Percentiles rank a stretch among this genome's conserved stretches.
Evolutionary conservation across 495 filamentous ascomycete species (phyloP).

Genomic region (Rhizodiscina lignyota): DNA sequence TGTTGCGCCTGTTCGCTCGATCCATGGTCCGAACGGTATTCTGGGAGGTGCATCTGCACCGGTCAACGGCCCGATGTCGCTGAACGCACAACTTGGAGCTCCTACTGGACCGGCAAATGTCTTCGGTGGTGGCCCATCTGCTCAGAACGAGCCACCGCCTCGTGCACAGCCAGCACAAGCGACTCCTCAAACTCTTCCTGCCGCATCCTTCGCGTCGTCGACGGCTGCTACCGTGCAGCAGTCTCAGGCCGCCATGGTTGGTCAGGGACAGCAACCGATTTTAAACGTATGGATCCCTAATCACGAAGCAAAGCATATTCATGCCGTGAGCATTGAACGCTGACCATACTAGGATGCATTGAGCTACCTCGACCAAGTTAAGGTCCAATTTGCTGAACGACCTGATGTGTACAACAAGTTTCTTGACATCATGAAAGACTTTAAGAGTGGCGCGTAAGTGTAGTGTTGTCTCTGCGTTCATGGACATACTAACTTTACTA

Average conservation of each 20-base stretch:
- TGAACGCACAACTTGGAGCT: slow-evolving; percentile 43
- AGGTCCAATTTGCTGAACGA: slow-evolving; percentile 92
- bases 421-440: slow-evolving; percentile 99
- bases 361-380: slow-evolving; percentile 96
- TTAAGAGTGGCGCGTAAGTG: slow-evolving; percentile 90
- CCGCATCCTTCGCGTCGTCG: not conserved
- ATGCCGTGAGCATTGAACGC: too few relatives aligned
- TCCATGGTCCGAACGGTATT: slow-evolving; percentile 77
- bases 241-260: slow-evolving; percentile 13
- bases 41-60: slow-evolving; percentile 30
- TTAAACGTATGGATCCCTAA: slow-evolving; percentile 79
- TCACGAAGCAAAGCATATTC: too few relatives aligned
- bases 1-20: slow-evolving; percentile 41
- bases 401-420: slow-evolving; percentile 98
- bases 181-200: too few relatives aligned
- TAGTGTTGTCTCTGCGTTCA: slow-evolving; percentile 6
- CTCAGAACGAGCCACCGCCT: too few relatives aligned
- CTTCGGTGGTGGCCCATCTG: too few relatives aligned
- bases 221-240: slow-evolving; percentile 3
- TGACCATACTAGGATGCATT: slow-evolving; percentile 60
- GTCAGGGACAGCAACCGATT: slow-evolving; percentile 82
- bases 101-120: slow-evolving; percentile 37
- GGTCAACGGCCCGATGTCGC: slow-evolving; percentile 30
- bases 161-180: too few relatives aligned
- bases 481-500: slow-evolving; percentile 15